A percentile compares a stretch with the other conserved stretches of the same genome.
Conservation (phyloP, 495 filamentous ascomycete genomes). For the Trichoderma asperelloides region DNA sequence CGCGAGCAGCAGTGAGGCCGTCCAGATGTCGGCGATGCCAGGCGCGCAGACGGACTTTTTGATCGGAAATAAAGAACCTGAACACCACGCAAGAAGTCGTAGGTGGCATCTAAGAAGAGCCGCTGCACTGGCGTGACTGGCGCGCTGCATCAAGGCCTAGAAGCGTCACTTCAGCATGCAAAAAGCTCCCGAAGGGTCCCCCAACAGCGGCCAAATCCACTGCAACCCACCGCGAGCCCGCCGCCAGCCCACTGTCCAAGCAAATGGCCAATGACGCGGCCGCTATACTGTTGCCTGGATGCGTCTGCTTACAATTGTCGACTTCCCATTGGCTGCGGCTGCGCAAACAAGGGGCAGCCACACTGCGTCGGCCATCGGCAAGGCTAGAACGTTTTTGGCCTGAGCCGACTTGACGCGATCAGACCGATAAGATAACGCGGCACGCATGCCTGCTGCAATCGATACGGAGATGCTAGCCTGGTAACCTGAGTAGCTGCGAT, state of each 20-base stretch:
- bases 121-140: not conserved
- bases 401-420: not conserved
- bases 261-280: not conserved
- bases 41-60: too few species aligned
- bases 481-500: not conserved
- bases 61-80: not conserved
- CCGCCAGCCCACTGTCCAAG: not conserved
- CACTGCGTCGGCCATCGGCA: slow-evolving; percentile 7
- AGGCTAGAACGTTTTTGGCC: not conserved
- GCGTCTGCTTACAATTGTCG: not conserved
- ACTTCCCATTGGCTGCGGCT: not conserved
- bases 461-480: not conserved
- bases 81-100: not conserved
- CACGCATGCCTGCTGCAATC: not conserved
- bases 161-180: slow-evolving; percentile 6
- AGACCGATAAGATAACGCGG: slow-evolving; percentile 6
- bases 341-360: slow-evolving; percentile 1
- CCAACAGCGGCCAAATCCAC: not conserved
- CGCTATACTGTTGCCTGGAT: not conserved
- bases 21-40: too few species aligned
- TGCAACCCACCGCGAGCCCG: not conserved
- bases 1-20: too few species aligned
- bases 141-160: not conserved
- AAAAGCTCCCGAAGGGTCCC: not conserved
- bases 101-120: not conserved